Base-by-base conservation (phyloP, 2,329 filamentous ascomycete genomes). In the Lecanicillium sp. region DNA sequence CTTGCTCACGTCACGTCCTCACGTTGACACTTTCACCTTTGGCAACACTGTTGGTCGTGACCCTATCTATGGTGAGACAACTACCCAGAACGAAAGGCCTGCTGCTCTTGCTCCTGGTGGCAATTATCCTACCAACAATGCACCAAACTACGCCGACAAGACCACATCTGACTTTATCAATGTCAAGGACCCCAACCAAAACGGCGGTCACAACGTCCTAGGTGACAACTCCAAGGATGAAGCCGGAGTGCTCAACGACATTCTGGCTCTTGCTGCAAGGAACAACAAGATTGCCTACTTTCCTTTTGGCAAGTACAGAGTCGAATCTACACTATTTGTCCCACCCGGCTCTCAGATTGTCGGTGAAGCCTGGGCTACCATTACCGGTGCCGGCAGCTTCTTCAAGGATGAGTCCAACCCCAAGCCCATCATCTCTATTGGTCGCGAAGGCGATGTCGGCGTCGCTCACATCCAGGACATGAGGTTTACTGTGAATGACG, bases 331-430 rank as follows among this genome's bases (percentile, higher is more conserved):
- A 5, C 40, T 54, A 4, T 40, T 44, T 17, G 41, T 55, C 15
- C 53, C 53, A 4, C 30, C 44, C 4, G 68, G 68, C 11, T 69
- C 70, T 7, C 62, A 63, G 3, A 65, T 80, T 22, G 60, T 75
- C 9, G 76, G 76, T 14, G 71, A 78, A 52, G 64, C 65, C 5
- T 74, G 71, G 62, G 64, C 72, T 11, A 60, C 62, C 4, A 69
- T 71, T 50, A 65, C 61, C 15, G 72, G 60, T 3, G 54, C 53
- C 5, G 73, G 73, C 9, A 30, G 40, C 32, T 49, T 38, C 47
- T 41, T 62, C 57, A 30, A 78, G 71, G 51, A 59, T 51, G 37
- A 56, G 68, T 40, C 51, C 58, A 58, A 57, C 30, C 74, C 75
- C 0, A 55, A 57, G 30, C 59, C 70, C 2, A 35, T 41, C 15